Evolutionary conservation across 164 flowering plant species (phyloP).

Genomic region (Vitis amurensis): DNA sequence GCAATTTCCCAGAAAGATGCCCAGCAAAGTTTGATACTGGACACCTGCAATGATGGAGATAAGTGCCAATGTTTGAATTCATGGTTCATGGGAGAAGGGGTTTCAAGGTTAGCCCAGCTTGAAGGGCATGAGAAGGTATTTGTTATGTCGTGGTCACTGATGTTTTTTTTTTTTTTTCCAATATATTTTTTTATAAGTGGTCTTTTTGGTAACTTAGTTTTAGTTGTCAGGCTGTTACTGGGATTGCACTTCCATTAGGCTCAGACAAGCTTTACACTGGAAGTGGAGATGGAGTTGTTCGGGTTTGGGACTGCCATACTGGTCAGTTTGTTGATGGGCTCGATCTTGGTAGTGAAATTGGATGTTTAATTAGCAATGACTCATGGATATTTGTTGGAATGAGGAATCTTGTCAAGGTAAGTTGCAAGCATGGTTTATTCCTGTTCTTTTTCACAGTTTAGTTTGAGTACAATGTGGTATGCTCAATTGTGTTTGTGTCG

Average conservation of each 20-base stretch:
- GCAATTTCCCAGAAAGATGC: too few species aligned
- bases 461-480: too few species aligned
- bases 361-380: conserved; percentile 36
- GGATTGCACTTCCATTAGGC: conserved; percentile 26
- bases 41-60: conserved; percentile 16
- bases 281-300: conserved; percentile 25
- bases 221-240: conserved; percentile 19
- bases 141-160: background rate
- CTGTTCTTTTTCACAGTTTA: too few species aligned
- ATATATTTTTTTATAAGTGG: background rate
- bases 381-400: conserved; percentile 47
- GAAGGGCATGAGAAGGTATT: conserved; percentile 44
- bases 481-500: too few species aligned
- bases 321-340: conserved; percentile 23
- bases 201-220: background rate
- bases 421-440: too few species aligned
- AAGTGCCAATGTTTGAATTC: conserved; percentile 39
- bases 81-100: conserved; percentile 32
- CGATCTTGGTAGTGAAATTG: conserved; percentile 25
- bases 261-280: conserved; percentile 24
- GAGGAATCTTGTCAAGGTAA: conserved; percentile 32
- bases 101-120: conserved; percentile 32
- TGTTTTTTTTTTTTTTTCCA: background rate
- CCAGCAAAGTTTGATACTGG: too few species aligned
- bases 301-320: conserved; percentile 29